phyloP scores from a whole-genome alignment of 495 filamentous ascomycete genomes.

The Trichoderma asperelloides region DNA sequence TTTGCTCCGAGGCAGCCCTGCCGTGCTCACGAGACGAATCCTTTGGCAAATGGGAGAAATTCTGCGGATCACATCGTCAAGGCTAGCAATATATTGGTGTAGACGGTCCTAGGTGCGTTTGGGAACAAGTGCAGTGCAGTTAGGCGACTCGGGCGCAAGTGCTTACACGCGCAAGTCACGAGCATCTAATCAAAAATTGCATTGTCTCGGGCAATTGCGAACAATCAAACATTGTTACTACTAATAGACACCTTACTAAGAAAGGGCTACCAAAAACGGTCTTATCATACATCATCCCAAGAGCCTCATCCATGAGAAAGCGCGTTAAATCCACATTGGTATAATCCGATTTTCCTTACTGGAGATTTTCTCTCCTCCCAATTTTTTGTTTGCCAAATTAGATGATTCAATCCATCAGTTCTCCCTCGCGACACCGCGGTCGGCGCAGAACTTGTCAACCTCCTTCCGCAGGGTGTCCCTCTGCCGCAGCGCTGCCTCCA shows the following conservation, averaged over 20 bases:
- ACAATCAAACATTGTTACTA: not conserved
- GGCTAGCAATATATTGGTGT: not conserved
- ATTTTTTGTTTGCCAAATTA: not conserved
- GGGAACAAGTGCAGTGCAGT: not conserved
- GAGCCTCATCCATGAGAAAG: not conserved
- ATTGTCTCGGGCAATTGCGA: not conserved
- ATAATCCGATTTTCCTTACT: not conserved
- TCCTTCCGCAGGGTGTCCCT: slow-evolving; percentile 62
- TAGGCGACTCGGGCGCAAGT: not conserved
- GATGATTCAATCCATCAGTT: not conserved
- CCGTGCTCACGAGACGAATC: not conserved
- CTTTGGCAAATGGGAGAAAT: not conserved
- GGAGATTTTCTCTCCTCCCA: too few relatives aligned
- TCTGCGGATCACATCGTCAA: not conserved
- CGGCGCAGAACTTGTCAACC: slow-evolving; percentile 70
- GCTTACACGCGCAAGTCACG: not conserved
- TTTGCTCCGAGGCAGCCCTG: not conserved
- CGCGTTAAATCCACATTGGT: not conserved
- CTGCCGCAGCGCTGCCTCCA: slow-evolving; percentile 63
- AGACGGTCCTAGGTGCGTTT: not conserved
- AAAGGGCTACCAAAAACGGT: not conserved
- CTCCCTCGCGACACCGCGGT: slow-evolving; percentile 43
- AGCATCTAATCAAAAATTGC: not conserved
- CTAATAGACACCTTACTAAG: not conserved
- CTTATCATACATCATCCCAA: not conserved